These are phyloP conservation scores for Claviceps fusiformis DNA, from an alignment of 2,329 filamentous ascomycete species.

Conservation along the genomic window DNA sequence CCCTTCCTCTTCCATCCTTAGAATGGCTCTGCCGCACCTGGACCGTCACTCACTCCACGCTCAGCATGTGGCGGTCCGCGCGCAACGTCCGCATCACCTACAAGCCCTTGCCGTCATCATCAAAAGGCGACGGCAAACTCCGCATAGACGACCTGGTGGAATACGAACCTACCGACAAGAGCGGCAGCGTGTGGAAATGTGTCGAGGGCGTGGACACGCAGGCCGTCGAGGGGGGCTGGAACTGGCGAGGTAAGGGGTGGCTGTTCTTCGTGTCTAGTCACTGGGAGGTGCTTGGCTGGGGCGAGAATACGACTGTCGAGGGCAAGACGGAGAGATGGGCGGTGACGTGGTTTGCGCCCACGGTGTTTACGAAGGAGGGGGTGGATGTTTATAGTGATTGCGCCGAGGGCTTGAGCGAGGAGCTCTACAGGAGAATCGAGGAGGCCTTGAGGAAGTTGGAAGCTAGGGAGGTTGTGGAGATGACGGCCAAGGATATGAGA, in stretches of 20 bases:
- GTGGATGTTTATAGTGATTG: slow-evolving; percentile 63
- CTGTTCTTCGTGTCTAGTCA: slow-evolving; percentile 58
- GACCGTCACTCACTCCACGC: slow-evolving; percentile 62
- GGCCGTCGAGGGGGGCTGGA: slow-evolving; percentile 34
- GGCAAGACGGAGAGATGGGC: slow-evolving; percentile 48
- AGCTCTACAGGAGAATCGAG: slow-evolving; percentile 43
- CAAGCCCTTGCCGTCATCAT: slow-evolving; percentile 30
- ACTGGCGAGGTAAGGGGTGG: slow-evolving; percentile 69
- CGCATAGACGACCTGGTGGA: slow-evolving; percentile 60
- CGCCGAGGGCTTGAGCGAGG: slow-evolving; percentile 43
- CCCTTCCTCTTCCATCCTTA: slow-evolving; percentile 34
- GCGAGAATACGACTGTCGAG: slow-evolving; percentile 32
- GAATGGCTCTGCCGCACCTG: slow-evolving; percentile 54
- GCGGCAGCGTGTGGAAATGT: slow-evolving; percentile 36
- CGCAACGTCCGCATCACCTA: slow-evolving; percentile 75
- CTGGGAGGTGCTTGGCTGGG: slow-evolving; percentile 74
- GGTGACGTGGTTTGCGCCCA: slow-evolving; percentile 76
- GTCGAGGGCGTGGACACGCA: slow-evolving; percentile 52
- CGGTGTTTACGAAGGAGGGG: slow-evolving; percentile 69
- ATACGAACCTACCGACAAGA: slow-evolving; percentile 43
- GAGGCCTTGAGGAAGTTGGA: slow-evolving; percentile 31
- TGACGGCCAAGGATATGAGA: slow-evolving; percentile 35
- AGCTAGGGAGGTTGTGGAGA: slow-evolving; percentile 38
- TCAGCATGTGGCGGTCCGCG: slow-evolving; percentile 67
- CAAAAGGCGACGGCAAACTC: slow-evolving; percentile 22